Evolutionary conservation across 2,329 filamentous ascomycete species (phyloP).

Genomic region (Hymenoscyphus infarciens): DNA sequence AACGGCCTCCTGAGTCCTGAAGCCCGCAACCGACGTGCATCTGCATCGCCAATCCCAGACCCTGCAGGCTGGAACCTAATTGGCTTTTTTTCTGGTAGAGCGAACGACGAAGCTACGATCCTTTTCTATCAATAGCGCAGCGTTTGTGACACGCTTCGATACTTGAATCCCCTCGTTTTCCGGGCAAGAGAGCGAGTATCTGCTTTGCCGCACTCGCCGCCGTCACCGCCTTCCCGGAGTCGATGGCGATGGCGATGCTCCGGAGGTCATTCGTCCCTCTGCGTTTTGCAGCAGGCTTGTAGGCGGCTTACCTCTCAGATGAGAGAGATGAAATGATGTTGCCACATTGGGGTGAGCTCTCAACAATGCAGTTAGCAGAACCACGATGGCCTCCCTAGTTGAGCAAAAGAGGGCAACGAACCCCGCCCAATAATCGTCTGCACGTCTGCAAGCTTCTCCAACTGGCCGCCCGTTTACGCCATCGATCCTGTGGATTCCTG

Average conservation of each 20-base stretch:
- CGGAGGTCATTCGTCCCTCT: not conserved
- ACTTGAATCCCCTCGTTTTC: not conserved
- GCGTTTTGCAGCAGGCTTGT: not conserved
- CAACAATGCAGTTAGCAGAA: not conserved
- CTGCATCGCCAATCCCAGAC: too few relatives aligned
- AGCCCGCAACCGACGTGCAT: not conserved
- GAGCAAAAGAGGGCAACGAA: not conserved
- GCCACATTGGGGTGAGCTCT: not conserved
- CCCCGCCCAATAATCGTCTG: not conserved
- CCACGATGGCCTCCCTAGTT: not conserved
- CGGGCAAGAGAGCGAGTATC: not conserved
- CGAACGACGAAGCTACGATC: too few relatives aligned
- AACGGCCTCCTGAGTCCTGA: not conserved
- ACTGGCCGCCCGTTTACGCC: not conserved
- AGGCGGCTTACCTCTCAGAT: slow-evolving; percentile 3
- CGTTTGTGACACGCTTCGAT: not conserved
- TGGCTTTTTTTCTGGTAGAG: too few relatives aligned
- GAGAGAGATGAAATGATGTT: not conserved
- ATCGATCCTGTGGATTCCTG: not conserved
- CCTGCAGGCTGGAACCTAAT: too few relatives aligned
- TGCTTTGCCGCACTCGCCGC: not conserved
- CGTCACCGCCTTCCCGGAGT: not conserved
- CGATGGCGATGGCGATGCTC: slow-evolving; percentile 1
- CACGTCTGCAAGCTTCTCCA: not conserved
- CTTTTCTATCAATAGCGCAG: not conserved